Evolutionary conservation across 257 asterid genomes (phyloP), one percentile per base, ranked within the genome.

Genomic region (Agastache rugosa): DNA sequence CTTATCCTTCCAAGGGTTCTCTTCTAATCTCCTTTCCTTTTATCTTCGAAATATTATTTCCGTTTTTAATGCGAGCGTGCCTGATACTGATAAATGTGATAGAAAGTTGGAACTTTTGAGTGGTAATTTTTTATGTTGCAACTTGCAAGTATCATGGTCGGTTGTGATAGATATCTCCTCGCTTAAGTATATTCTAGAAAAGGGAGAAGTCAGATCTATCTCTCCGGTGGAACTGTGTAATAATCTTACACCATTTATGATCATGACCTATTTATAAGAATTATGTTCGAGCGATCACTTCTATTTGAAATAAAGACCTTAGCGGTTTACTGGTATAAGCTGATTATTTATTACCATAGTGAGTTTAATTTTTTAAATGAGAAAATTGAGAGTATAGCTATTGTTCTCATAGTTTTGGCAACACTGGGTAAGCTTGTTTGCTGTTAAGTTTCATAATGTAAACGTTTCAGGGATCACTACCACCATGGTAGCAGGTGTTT

Each of bases 391-490:
- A 56, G 23, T 51, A 14, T 34, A 47, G 42, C 39, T n/a, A 1
- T 44, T 45, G 34, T 20, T 34, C 51, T 53, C 7, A 5, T 55
- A 8, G 0, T 76, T 48, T 35, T 61, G 68, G 50, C 58, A 11
- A 45, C 62, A 20, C 25, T 23, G 23, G 6, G 7, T 44, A 23
- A 68, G 63, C 60, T 60, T 44, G 48, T 71, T 29, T n/a, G 50
- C 8, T 23, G 35, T 35, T 27, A 56, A 58, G 20, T 68, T 72
- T 67, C 59, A 60, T 42, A 65, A 59, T 73, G 25, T 65, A 51
- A 61, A 77, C 39, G 75, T 73, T 54, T 72, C 71, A 89, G 99
- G 89, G 67, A 82, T 73, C 75, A 56, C 80, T 47, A 82, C 69
- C 34, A 79, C 87, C 62, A 74, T 53, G 45, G 85, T 81, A 66